A percentile compares a stretch with the other conserved stretches of the same genome.
Conservation (phyloP, 2,329 filamentous ascomycete species). For the Exophiala oligosperma region DNA sequence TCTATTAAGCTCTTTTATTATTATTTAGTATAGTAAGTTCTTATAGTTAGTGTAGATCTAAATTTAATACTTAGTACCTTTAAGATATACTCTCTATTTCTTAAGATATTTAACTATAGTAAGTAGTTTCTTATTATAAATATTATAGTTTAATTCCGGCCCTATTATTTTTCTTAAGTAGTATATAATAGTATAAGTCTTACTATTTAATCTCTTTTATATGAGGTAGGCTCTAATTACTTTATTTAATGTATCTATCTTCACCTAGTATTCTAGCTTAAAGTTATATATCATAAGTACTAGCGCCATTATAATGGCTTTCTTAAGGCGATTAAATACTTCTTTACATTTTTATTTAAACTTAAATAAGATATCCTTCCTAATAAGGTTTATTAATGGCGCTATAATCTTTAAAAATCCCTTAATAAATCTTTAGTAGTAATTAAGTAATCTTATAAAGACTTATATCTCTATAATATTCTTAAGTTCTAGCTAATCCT, state of each 20-base stretch:
- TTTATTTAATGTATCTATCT: slow-evolving; percentile 21
- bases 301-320: slow-evolving; percentile 4
- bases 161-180: neutral
- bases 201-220: slow-evolving; percentile 1
- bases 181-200: neutral
- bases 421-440: slow-evolving; percentile 34
- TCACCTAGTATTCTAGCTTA: slow-evolving; percentile 4
- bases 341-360: neutral
- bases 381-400: slow-evolving; percentile 20
- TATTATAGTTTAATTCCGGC: neutral
- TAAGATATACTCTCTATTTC: slow-evolving; percentile 22
- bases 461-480: slow-evolving; percentile 16
- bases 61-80: slow-evolving; percentile 9
- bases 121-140: slow-evolving; percentile 28
- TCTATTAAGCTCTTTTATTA: slow-evolving; percentile 7
- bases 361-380: slow-evolving; percentile 8
- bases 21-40: slow-evolving; percentile 23
- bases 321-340: neutral
- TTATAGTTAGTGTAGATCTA: slow-evolving; percentile 23
- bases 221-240: slow-evolving; percentile 10
- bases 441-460: slow-evolving; percentile 27
- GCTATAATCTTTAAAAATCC: slow-evolving; percentile 25
- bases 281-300: slow-evolving; percentile 23
- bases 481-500: slow-evolving; percentile 19
- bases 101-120: slow-evolving; percentile 17